Evolutionary conservation across 2,329 filamentous ascomycete species (phyloP), one percentile per base, ranked within the genome.

Genomic region (Pseudogymnoascus sp.): DNA sequence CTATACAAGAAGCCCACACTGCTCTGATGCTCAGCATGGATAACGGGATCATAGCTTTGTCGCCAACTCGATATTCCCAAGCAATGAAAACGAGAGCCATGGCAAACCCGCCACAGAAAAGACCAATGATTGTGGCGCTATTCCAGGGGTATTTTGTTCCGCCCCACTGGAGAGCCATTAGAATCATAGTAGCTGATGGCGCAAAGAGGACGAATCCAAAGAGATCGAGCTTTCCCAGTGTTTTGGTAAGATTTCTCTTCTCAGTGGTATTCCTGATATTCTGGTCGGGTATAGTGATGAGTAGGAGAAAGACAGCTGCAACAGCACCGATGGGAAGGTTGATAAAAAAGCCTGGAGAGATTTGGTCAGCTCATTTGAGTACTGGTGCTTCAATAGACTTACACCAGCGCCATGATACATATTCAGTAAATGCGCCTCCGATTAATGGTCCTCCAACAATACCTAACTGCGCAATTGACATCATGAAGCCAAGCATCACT

Each of bases 301-400:
- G 70, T 61, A 77, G 63, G 6, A 77, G 50, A 18, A 73, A 63
- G 2, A 68, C 20, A 30, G 69, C 68, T 5, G 71, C 69, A 4
- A 72, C 61, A 14, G 68, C 72, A 2, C 75, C 75, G 30, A 76
- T 67, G 0, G 76, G 76, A 1, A 79, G 68, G 61, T 74, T 77
- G 67, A 77, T 75, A 65, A 70, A 74, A 3, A 78, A 71, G 64
- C 77, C 68, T 69, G 28, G 3, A 28, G 12, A 14, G 18, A 8
- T 15, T 20, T n/a, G 18, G 47, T 58, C 11, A 50, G 53, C 8
- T 8, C 18, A 37, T 35, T 15, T n/a, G 30, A 38, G 11, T n/a
- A 58, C 6, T 11, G 15, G 15, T 8, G 7, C 15, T 8, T 58
- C 8, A 4, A 58, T 33, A 6, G 20, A 33, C 57, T 43, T 60